phyloP scores from a whole-genome alignment of 2,329 filamentous ascomycete genomes.

The Mycocentrospora acerina region DNA sequence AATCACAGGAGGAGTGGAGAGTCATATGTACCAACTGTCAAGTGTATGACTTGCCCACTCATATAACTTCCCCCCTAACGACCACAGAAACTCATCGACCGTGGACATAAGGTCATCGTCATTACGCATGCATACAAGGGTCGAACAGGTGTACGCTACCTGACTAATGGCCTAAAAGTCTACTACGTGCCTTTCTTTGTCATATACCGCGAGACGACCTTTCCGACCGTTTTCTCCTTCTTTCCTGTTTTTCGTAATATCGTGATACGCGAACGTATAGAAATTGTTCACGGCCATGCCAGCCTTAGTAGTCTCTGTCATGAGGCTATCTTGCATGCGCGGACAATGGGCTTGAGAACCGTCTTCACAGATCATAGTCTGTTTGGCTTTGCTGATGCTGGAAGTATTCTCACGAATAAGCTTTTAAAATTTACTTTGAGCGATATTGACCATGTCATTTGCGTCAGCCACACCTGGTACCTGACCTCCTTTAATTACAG shows the following conservation, averaged over 20 bases:
- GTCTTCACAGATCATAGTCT: slow-evolving; percentile 98
- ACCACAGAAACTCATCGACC: slow-evolving; percentile 82
- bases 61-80: slow-evolving; percentile 12
- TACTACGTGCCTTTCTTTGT: slow-evolving; percentile 96
- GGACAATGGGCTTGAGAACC: slow-evolving; percentile 93
- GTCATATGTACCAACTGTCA: slow-evolving; percentile 96
- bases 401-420: slow-evolving; percentile 95
- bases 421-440: slow-evolving; percentile 93
- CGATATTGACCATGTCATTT: slow-evolving; percentile 97
- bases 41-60: slow-evolving; percentile 51
- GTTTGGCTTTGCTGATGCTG: slow-evolving; percentile 95
- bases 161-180: slow-evolving; percentile 97
- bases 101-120: slow-evolving; percentile 96
- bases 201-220: slow-evolving; percentile 89
- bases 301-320: slow-evolving; percentile 91
- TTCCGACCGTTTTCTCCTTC: slow-evolving; percentile 97
- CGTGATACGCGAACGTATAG: slow-evolving; percentile 87
- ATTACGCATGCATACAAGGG: slow-evolving; percentile 95
- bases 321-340: slow-evolving; percentile 89
- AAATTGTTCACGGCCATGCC: slow-evolving; percentile 97
- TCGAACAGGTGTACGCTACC: slow-evolving; percentile 86
- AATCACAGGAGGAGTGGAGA: slow-evolving; percentile 76
- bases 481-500: not conserved
- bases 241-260: slow-evolving; percentile 98
- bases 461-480: slow-evolving; percentile 97